A percentile compares a stretch with the other conserved stretches of the same genome.
These are phyloP conservation scores for Boletus patriciae DNA, from an alignment of 768 basidiomycete species.

Conservation along the genomic window DNA sequence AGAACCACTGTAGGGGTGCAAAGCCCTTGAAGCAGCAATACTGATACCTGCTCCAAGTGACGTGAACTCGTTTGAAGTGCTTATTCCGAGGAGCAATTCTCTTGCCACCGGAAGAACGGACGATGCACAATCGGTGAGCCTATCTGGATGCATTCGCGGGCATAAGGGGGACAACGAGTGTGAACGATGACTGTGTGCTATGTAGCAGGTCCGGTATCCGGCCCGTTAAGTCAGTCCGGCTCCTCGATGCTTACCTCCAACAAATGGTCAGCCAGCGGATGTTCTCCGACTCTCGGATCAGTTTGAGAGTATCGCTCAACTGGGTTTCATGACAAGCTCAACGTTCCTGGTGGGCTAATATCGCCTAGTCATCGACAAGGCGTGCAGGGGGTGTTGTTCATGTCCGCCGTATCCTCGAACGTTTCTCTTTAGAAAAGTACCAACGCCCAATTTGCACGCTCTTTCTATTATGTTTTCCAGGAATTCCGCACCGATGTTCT, in stretches of 20 bases:
- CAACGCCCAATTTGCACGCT: constrained; percentile 11
- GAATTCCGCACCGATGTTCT: constrained; percentile 13
- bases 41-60: constrained; percentile 1
- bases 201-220: neutral
- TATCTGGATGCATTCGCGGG: no score
- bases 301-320: constrained; percentile 2
- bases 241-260: constrained; percentile 2
- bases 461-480: constrained; percentile 26
- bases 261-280: neutral
- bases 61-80: neutral
- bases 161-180: no score
- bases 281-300: constrained; percentile 17
- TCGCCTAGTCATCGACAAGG: constrained; percentile 26
- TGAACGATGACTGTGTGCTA: neutral
- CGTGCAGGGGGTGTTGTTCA: constrained; percentile 26
- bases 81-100: neutral
- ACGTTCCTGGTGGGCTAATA: constrained; percentile 21
- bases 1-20: neutral
- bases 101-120: neutral
- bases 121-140: neutral
- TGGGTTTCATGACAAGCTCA: constrained; percentile 8
- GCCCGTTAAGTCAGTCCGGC: neutral
- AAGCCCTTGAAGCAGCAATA: constrained; percentile 1
- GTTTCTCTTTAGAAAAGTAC: constrained; percentile 24
- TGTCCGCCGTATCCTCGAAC: constrained; percentile 28